Base-by-base conservation (phyloP, 805 yeast genomes). In the Myxozyma mucilagina region DNA sequence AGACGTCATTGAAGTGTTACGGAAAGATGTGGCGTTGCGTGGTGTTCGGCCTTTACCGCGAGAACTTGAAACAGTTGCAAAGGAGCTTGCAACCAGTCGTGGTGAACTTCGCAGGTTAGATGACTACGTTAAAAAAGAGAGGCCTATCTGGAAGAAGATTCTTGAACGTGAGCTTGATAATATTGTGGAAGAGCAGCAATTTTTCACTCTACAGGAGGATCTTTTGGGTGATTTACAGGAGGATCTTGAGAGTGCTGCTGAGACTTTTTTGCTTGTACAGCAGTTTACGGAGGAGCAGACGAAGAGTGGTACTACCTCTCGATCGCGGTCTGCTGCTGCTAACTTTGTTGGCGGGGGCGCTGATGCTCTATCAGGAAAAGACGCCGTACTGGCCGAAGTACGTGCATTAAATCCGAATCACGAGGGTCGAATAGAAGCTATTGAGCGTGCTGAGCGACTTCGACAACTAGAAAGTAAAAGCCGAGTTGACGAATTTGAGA, bases 101-200 rank as follows among this genome's bases (percentile, higher is more conserved):
- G 51, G 68, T 0, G 80, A 81, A 16, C 78, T 93, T 47, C 73
- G 73, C 0, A 73, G 73, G 1, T 81, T 91, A 80, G 79, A 81
- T n/a, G 75, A 75, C 4, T 90, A 83, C 69, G 86, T 94, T 43
- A 69, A 74, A 1, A 77, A 78, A 4, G 98, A 91, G 70, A 88
- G 88, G 66, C 86, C 91, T 6, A 84, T 84, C 36, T 91, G 98
- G 97, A 89, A 89, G 71, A 83, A 83, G 67, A 86, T 90, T 8
- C 93, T 99, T 97, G 97, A 92, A 71, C 78, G 86, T 4, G 97
- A 91, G 71, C 80, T 94, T 58, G 94, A 90, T 63, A 86, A 87
- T 41, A 93, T 94, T 13, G 87, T 96, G 66, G 96, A 90, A 69
- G 97, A 92, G 70, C 98, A 94, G 73, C 96, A 93, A 67, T 90